phyloP scores from a whole-genome alignment of 75 land plant species.

The Selaginella moellendorffii region DNA sequence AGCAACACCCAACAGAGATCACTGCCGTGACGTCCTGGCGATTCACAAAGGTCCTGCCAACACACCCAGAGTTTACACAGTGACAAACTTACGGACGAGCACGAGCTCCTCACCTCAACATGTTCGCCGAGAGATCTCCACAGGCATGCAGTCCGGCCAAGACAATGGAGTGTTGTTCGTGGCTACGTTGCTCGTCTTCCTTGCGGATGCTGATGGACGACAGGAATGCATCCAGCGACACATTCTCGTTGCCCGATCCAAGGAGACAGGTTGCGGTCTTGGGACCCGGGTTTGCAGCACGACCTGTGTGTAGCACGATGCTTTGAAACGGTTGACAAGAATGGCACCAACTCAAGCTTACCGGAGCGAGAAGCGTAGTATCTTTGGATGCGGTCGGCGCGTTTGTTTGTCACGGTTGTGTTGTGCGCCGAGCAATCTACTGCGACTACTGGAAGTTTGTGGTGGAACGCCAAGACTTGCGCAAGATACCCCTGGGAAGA shows the following conservation, averaged over 20 bases:
- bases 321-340: not conserved
- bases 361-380: slow-evolving; percentile 37
- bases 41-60: slow-evolving; percentile 56
- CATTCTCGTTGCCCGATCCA: slow-evolving; percentile 10
- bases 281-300: slow-evolving; percentile 6
- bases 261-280: slow-evolving; percentile 14
- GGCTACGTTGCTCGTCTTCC: slow-evolving; percentile 2
- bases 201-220: slow-evolving; percentile 3
- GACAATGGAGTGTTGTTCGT: slow-evolving; percentile 21
- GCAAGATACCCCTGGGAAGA: slow-evolving; percentile 65
- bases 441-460: slow-evolving; percentile 52
- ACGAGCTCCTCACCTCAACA: slow-evolving; percentile 46
- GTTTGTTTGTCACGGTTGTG: slow-evolving; percentile 53
- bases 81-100: not conserved
- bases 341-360: not conserved
- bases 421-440: slow-evolving; percentile 76
- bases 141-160: slow-evolving; percentile 97
- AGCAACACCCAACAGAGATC: slow-evolving; percentile 80
- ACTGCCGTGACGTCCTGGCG: slow-evolving; percentile 60
- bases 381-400: slow-evolving; percentile 63
- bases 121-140: slow-evolving; percentile 90
- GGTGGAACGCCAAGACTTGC: slow-evolving; percentile 61
- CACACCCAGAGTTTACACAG: not conserved
- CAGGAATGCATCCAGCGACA: slow-evolving; percentile 14
- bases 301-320: not conserved